Conservation (phyloP, 352 stramenopile species). For the Globisporangium parvum region DNA sequence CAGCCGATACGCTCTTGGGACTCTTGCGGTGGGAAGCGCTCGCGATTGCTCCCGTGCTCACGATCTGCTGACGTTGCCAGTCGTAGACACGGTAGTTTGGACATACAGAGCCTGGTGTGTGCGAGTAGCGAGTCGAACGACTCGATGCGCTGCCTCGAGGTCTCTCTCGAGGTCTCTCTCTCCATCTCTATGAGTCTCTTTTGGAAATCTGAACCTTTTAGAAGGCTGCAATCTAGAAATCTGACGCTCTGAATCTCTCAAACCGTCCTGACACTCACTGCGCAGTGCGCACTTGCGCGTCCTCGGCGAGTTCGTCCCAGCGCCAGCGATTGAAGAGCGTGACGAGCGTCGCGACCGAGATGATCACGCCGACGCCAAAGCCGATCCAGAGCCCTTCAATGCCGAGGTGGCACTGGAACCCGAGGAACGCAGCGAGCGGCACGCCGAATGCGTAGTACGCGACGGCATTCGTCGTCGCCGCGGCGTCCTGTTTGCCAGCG, state of each 20-base stretch:
- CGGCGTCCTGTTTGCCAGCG: no score
- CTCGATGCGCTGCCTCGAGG: neutral
- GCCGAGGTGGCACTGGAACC: conserved; percentile 34
- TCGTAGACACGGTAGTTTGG: neutral
- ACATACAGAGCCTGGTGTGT: neutral
- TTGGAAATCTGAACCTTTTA: no score
- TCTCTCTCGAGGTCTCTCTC: neutral
- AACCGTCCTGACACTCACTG: conserved; percentile 9
- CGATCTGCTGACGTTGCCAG: conserved; percentile 1
- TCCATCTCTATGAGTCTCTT: no score
- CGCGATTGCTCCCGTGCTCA: conserved; percentile 30
- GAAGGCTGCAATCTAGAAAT: no score
- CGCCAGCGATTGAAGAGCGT: conserved; percentile 7
- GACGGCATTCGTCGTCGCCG: no score
- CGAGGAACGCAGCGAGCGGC: conserved; percentile 52
- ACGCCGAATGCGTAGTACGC: conserved; percentile 76
- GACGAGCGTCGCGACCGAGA: conserved; percentile 15
- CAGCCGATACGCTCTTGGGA: conserved; percentile 37
- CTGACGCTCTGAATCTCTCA: no score
- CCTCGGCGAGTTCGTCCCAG: conserved; percentile 27
- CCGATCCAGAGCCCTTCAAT: conserved; percentile 60
- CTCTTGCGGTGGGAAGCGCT: conserved; percentile 43
- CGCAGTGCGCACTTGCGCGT: conserved; percentile 29
- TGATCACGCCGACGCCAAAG: conserved; percentile 39
- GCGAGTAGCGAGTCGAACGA: neutral